These are phyloP conservation scores for Eucalyptus camaldulensis DNA, from an alignment of 345 rosid genomes.

Conservation along the genomic window DNA sequence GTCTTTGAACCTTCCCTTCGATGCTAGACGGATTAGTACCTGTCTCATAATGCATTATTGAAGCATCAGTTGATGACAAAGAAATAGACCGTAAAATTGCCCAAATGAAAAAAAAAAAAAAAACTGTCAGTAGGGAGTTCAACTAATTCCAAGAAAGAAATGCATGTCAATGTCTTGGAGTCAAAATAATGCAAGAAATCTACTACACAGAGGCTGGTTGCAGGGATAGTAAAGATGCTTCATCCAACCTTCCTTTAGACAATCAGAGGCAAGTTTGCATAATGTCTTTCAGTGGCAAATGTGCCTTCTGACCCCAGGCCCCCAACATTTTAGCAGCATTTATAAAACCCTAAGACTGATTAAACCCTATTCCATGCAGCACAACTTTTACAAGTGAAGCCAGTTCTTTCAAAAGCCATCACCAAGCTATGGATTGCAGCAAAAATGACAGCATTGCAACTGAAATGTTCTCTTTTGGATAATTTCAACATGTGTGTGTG, in stretches of 20 bases:
- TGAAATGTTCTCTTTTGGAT: neutral
- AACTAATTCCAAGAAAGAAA: neutral
- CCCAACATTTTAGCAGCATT: neutral
- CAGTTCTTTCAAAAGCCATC: neutral
- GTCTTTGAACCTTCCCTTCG: constrained; percentile 36
- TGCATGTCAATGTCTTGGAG: neutral
- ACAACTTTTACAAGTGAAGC: neutral
- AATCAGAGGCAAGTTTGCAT: neutral
- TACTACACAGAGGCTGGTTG: neutral
- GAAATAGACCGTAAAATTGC: neutral
- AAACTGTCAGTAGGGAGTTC: neutral
- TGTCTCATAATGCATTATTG: constrained; percentile 6
- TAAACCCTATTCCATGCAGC: neutral
- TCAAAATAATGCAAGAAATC: neutral
- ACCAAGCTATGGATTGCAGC: neutral
- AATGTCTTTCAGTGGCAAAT: neutral
- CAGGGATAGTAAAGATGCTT: neutral
- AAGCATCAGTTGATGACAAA: neutral
- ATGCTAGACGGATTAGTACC: constrained; percentile 55
- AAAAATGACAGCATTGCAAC: neutral
- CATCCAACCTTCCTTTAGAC: neutral
- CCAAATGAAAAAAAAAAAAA: neutral
- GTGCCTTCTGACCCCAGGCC: neutral
- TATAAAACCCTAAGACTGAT: neutral
- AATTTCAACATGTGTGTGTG: neutral